phyloP scores from a whole-genome alignment of 2,329 filamentous ascomycete species.

The Aspergillus candidus region DNA sequence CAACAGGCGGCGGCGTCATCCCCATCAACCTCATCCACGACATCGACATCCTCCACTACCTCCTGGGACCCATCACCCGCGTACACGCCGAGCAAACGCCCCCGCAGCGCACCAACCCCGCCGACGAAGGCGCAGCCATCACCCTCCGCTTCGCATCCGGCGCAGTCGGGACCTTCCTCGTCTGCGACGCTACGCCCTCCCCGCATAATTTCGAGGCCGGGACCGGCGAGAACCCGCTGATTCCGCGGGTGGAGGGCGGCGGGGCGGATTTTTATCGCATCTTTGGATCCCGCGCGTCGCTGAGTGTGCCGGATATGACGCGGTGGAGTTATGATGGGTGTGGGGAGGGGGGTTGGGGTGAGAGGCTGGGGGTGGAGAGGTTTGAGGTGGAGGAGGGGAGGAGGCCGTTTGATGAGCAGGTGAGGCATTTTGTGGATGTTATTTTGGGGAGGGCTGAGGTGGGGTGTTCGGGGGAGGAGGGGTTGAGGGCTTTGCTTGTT shows the following conservation, averaged over 20 bases:
- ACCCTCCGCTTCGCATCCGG: constrained; percentile 50
- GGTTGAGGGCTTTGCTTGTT: constrained; percentile 47
- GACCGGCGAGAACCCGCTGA: constrained; percentile 53
- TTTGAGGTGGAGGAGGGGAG: constrained; percentile 22
- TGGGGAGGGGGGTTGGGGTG: constrained; percentile 39
- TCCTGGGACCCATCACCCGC: constrained; percentile 49
- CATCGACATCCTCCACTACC: constrained; percentile 52
- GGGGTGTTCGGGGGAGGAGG: constrained; percentile 46
- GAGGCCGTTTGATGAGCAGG: constrained; percentile 49
- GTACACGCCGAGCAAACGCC: constrained; percentile 47
- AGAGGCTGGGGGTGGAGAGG: constrained; percentile 29
- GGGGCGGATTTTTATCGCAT: constrained; percentile 48
- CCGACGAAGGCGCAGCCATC: constrained; percentile 53
- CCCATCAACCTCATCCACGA: constrained; percentile 59
- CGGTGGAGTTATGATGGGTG: constrained; percentile 42
- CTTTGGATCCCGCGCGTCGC: constrained; percentile 46
- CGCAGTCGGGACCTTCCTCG: constrained; percentile 51
- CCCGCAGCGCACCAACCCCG: constrained; percentile 38
- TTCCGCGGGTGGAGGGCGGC: constrained; percentile 34
- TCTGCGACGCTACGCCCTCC: constrained; percentile 48
- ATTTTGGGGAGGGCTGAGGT: constrained; percentile 40
- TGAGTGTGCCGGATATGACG: constrained; percentile 52
- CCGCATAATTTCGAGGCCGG: constrained; percentile 53
- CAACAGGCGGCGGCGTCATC: constrained; percentile 47
- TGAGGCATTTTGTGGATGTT: constrained; percentile 48